A percentile compares a stretch with the other conserved stretches of the same genome.
Conservation (phyloP, 306 rosid genomes). For the Vachellia pachyceras region DNA sequence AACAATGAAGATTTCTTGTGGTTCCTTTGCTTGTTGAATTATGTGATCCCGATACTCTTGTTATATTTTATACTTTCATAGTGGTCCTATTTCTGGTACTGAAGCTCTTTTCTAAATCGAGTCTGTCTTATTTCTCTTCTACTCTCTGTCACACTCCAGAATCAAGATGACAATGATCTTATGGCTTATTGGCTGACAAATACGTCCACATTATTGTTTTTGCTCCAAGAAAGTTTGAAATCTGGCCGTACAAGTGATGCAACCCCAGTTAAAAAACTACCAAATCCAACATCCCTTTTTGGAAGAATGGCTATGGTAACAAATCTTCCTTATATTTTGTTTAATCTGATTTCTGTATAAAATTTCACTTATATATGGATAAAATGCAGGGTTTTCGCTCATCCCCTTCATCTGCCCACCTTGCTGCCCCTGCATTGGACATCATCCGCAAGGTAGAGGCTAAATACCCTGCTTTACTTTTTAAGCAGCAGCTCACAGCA, state of each 20-base stretch:
- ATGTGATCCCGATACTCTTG: constrained; percentile 23
- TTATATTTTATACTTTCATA: constrained; percentile 2
- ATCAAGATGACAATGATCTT: constrained; percentile 92
- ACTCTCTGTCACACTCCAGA: constrained; percentile 54
- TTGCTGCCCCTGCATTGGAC: constrained; percentile 65
- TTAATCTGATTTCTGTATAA: constrained; percentile 9
- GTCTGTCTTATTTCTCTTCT: constrained; percentile 31
- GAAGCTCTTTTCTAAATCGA: constrained; percentile 8
- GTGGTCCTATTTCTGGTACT: constrained; percentile 21
- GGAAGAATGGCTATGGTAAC: constrained; percentile 99
- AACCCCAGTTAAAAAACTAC: constrained; percentile 72
- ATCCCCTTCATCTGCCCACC: constrained; percentile 87
- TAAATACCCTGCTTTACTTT: constrained; percentile 96
- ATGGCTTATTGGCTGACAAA: constrained; percentile 99
- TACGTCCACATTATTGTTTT: constrained; percentile 84
- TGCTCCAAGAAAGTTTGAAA: constrained; percentile 90
- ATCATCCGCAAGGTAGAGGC: constrained; percentile 93
- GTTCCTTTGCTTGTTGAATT: constrained; percentile 35
- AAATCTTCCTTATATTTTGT: constrained; percentile 13
- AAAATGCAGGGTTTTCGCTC: constrained; percentile 90
- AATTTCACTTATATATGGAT: constrained; percentile 12
- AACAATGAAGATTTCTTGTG: constrained; percentile 17
- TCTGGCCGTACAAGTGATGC: constrained; percentile 63
- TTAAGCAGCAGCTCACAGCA: constrained; percentile 99
- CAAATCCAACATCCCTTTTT: constrained; percentile 88